Evolutionary conservation across 176 grass and related monocot species (phyloP).

Genomic region (Thinopyrum elongatum): DNA sequence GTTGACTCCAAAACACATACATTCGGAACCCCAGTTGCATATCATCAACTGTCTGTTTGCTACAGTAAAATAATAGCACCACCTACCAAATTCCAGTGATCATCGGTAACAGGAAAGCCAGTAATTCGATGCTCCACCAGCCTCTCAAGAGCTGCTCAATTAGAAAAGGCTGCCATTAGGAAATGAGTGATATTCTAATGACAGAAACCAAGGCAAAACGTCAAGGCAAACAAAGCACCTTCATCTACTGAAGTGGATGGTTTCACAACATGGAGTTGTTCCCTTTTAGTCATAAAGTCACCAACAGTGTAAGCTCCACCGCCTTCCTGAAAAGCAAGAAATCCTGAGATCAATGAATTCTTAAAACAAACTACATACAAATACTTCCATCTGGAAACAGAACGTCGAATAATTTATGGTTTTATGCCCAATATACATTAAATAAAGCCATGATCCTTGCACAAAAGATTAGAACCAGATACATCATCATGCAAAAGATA

Average conservation of each 20-base stretch:
- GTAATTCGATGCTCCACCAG: constrained; percentile 64
- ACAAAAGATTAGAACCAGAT: constrained; percentile 1
- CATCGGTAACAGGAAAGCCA: constrained; percentile 59
- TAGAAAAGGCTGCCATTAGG: background rate
- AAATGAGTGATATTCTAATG: background rate
- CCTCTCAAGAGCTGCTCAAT: constrained; percentile 52
- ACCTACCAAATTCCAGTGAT: constrained; percentile 66
- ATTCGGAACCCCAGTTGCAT: background rate
- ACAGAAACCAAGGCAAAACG: background rate
- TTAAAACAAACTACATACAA: background rate
- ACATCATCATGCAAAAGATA: background rate
- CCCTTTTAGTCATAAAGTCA: constrained; percentile 83
- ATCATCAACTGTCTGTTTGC: background rate
- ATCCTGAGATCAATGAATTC: background rate
- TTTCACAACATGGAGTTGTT: constrained; percentile 60
- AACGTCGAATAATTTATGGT: background rate
- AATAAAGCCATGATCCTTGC: background rate
- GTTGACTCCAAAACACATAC: background rate
- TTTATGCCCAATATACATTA: background rate
- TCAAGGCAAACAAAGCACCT: constrained; percentile 28
- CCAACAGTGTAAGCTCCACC: constrained; percentile 58
- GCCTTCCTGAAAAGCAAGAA: constrained; percentile 44
- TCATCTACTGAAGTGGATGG: constrained; percentile 60
- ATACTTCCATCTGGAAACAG: background rate
- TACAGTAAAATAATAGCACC: constrained; percentile 1